Evolutionary conservation across 306 rosid genomes (phyloP).

Genomic region (Vigna angularis): DNA sequence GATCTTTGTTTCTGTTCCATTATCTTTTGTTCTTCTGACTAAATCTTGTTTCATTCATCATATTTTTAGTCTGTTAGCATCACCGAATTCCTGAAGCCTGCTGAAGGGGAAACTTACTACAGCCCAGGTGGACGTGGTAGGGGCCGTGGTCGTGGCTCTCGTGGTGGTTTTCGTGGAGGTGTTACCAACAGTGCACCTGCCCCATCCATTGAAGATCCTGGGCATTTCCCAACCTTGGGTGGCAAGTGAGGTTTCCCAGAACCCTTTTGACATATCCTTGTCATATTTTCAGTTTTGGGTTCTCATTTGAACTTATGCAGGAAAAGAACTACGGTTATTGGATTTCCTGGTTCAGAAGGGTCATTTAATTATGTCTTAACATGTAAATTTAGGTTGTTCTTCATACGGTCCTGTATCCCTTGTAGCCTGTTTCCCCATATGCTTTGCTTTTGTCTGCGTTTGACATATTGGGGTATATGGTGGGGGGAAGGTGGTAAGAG

Average conservation of each 20-base stretch:
- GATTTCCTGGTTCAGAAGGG: conserved; percentile 55
- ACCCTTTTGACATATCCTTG: conserved; percentile 40
- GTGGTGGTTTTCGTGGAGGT: conserved; percentile 73
- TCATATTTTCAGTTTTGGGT: conserved; percentile 61
- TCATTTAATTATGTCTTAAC: conserved; percentile 47
- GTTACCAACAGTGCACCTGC: conserved; percentile 53
- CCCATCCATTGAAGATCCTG: conserved; percentile 86
- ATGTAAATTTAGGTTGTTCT: conserved; percentile 71
- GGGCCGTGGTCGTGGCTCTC: conserved; percentile 84
- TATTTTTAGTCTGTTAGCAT: conserved; percentile 75
- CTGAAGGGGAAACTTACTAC: conserved; percentile 76
- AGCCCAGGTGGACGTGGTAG: conserved; percentile 76
- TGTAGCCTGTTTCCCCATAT: conserved; percentile 36
- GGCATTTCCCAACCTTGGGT: conserved; percentile 87
- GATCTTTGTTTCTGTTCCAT: not conserved
- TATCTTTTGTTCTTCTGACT: not conserved
- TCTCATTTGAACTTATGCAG: conserved; percentile 56
- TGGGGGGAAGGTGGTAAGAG: conserved; percentile 48
- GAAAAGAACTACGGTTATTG: conserved; percentile 62
- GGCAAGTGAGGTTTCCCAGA: conserved; percentile 70
- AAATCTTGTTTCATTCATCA: not conserved
- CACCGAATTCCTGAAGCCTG: conserved; percentile 91
- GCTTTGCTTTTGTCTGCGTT: conserved; percentile 17
- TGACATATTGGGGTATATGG: conserved; percentile 56
- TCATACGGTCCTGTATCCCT: conserved; percentile 48